Conservation (phyloP, 768 basidiomycete genomes). For the Artomyces pyxidatus region DNA sequence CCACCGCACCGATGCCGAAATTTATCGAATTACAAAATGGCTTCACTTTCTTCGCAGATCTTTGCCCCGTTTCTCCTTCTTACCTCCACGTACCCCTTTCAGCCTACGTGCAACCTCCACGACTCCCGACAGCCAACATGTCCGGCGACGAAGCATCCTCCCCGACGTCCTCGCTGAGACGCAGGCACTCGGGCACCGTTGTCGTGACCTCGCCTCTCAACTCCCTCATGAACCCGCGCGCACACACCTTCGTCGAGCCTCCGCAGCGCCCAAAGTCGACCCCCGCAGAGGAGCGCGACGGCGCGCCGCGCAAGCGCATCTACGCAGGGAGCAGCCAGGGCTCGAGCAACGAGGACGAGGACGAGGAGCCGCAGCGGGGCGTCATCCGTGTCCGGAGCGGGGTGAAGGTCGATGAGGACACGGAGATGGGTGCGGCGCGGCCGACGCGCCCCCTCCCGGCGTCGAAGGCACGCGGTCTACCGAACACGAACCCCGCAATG, state of each 20-base stretch:
- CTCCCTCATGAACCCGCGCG: constrained; percentile 18
- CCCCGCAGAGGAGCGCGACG: constrained; percentile 51
- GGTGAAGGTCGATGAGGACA: neutral
- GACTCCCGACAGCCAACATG: too few species aligned
- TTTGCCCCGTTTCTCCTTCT: too few species aligned
- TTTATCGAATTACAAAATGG: too few species aligned
- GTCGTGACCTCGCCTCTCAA: constrained; percentile 26
- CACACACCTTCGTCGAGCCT: constrained; percentile 29
- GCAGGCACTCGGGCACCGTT: constrained; percentile 56
- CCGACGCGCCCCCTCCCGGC: constrained; percentile 23
- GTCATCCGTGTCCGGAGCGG: constrained; percentile 27
- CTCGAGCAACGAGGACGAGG: constrained; percentile 20
- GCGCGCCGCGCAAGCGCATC: constrained; percentile 32
- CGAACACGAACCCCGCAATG: constrained; percentile 62
- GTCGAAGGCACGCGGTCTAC: constrained; percentile 32
- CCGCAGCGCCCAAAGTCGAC: constrained; percentile 72
- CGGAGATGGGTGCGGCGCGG: constrained; percentile 23
- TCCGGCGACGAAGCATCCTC: neutral
- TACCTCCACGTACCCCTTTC: too few species aligned
- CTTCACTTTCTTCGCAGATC: too few species aligned
- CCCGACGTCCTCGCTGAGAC: constrained; percentile 24
- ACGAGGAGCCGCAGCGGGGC: constrained; percentile 30
- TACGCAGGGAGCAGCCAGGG: constrained; percentile 8
- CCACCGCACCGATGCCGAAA: too few species aligned
- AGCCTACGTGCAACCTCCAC: too few species aligned